Conservation (phyloP, 2,329 filamentous ascomycete species). For the Stagonosporopsis tanaceti region DNA sequence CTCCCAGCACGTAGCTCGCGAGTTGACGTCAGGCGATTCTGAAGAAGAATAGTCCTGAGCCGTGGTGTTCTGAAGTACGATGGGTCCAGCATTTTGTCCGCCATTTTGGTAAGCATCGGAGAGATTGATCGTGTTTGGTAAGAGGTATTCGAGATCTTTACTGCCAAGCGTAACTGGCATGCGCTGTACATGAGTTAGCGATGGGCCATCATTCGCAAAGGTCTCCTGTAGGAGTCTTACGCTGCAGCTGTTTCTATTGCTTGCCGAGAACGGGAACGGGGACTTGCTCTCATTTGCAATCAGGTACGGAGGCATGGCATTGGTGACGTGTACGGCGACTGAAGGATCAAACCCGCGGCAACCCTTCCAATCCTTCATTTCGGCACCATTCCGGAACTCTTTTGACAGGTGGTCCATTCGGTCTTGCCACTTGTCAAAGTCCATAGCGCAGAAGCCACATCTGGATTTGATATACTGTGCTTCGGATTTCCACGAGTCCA, state of each 20-base stretch:
- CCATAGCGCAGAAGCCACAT: conserved; percentile 62
- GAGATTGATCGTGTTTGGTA: conserved; percentile 27
- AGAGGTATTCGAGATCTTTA: conserved; percentile 39
- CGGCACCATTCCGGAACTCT: conserved; percentile 62
- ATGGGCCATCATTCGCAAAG: neutral
- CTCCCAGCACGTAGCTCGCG: conserved; percentile 58
- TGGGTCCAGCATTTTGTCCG: conserved; percentile 27
- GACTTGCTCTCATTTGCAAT: conserved; percentile 58
- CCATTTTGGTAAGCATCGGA: conserved; percentile 29
- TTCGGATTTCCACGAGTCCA: conserved; percentile 71
- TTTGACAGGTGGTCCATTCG: conserved; percentile 62
- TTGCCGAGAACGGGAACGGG: conserved; percentile 58
- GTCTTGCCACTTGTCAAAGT: conserved; percentile 60
- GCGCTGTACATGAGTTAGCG: conserved; percentile 30
- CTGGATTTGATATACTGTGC: conserved; percentile 62
- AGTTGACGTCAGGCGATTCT: conserved; percentile 19
- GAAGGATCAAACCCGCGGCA: conserved; percentile 61
- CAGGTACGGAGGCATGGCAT: conserved; percentile 61
- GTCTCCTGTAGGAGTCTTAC: conserved; percentile 23
- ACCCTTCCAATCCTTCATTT: conserved; percentile 64
- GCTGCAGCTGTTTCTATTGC: conserved; percentile 44
- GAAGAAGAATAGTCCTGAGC: conserved; percentile 25
- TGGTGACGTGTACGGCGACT: conserved; percentile 58
- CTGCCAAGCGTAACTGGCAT: conserved; percentile 24
- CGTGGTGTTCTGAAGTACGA: conserved; percentile 26